These are phyloP conservation scores for Solanum piurae DNA, from an alignment of 257 asterid genomes.

Conservation along the genomic window DNA sequence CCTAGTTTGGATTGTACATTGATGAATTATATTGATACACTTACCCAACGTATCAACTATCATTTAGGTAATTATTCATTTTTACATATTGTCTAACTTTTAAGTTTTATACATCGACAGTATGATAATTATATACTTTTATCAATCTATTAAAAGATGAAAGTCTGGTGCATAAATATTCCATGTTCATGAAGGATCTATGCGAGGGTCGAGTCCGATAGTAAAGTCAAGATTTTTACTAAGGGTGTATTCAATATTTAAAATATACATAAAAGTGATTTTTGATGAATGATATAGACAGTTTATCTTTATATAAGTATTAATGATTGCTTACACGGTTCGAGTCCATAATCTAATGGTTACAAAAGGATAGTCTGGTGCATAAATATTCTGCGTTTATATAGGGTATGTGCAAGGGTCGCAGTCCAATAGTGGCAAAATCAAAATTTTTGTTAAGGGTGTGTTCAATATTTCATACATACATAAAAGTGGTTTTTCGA, in stretches of 20 bases:
- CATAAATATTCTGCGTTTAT: too few relatives aligned
- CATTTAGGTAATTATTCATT: not conserved
- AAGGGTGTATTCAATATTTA: not conserved
- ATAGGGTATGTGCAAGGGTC: not conserved
- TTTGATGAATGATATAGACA: not conserved
- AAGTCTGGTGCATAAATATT: not conserved
- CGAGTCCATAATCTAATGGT: not conserved
- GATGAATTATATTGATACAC: not conserved
- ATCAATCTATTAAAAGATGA: not conserved
- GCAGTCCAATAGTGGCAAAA: not conserved
- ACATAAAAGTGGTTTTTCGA: too few relatives aligned
- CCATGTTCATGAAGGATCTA: not conserved
- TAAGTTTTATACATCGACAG: not conserved
- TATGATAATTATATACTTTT: not conserved
- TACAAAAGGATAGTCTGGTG: not conserved
- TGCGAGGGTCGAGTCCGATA: too few relatives aligned
- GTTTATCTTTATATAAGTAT: not conserved
- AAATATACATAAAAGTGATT: not conserved
- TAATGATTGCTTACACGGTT: fast-evolving
- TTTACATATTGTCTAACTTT: not conserved
- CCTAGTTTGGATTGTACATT: not conserved
- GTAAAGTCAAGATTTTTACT: too few relatives aligned
- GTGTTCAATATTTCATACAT: not conserved
- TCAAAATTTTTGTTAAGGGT: too few relatives aligned
- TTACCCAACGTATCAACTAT: slow-evolving; percentile 3